These are phyloP conservation scores for Silene coronaria DNA, from an alignment of 179 eudicot genomes.

Conservation along the genomic window DNA sequence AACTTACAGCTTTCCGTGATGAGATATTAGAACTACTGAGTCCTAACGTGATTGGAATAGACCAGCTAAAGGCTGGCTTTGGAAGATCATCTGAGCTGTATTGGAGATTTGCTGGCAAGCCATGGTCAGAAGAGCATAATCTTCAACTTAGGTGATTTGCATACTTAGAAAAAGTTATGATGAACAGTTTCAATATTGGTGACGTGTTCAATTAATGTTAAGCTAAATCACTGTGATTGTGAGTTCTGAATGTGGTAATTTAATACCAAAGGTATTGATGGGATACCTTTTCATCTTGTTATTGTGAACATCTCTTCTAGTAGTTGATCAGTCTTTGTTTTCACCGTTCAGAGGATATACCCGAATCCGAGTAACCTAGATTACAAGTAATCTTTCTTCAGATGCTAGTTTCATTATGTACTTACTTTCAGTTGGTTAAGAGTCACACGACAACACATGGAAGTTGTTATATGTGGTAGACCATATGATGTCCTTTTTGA, in stretches of 20 bases:
- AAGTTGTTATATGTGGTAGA: background rate
- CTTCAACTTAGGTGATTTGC: conserved; percentile 70
- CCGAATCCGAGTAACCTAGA: too few relatives aligned
- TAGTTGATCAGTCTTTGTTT: background rate
- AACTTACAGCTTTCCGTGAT: conserved; percentile 56
- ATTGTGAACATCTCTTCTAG: background rate
- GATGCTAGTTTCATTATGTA: too few relatives aligned
- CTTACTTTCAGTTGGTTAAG: too few relatives aligned
- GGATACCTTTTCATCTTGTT: background rate
- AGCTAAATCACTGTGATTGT: conserved; percentile 3
- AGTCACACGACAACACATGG: too few relatives aligned
- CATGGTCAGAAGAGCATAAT: conserved; percentile 84
- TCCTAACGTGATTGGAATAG: conserved; percentile 75
- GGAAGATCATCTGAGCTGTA: conserved; percentile 41
- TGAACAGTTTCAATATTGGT: background rate
- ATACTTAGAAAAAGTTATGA: background rate
- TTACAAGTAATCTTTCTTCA: too few relatives aligned
- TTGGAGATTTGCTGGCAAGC: conserved; percentile 45
- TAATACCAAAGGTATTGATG: background rate
- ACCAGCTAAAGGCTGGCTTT: conserved; percentile 40
- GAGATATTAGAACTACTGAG: conserved; percentile 68
- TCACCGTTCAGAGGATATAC: background rate
- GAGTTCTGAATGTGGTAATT: background rate
- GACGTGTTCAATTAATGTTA: background rate
- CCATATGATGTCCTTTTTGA: background rate